Percentiles rank a stretch among this genome's conserved stretches.
Evolutionary conservation across 2,329 filamentous ascomycete species (phyloP).

Genomic region (Cladorrhinum sp.): DNA sequence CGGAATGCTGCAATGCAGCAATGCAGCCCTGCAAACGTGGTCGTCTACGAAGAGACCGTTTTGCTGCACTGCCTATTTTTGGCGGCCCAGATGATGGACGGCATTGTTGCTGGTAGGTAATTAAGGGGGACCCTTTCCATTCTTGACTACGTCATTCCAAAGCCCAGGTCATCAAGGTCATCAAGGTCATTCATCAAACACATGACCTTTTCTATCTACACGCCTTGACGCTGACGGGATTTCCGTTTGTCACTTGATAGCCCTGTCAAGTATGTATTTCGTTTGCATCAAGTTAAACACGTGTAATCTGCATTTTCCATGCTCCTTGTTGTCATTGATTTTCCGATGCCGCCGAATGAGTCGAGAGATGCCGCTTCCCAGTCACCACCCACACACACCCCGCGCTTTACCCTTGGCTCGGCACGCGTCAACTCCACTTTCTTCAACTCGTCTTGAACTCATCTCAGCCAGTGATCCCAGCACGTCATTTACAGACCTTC

Average conservation of each 20-base stretch:
- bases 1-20: not conserved
- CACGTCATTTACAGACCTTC: not conserved
- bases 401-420: conserved; percentile 5
- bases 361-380: conserved; percentile 3
- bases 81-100: not conserved
- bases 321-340: not conserved
- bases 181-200: conserved; percentile 1
- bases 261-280: conserved; percentile 2
- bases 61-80: not conserved
- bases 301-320: not conserved
- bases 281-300: not conserved
- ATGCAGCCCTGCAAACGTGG: not conserved
- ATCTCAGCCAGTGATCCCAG: not conserved
- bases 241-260: not conserved
- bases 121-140: not conserved
- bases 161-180: conserved; percentile 1
- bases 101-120: too few species aligned
- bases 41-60: not conserved
- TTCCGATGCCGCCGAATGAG: conserved; percentile 10
- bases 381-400: conserved; percentile 9
- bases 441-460: not conserved
- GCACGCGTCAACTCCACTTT: conserved; percentile 1
- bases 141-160: conserved; percentile 4
- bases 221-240: not conserved
- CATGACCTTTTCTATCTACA: not conserved